These are phyloP conservation scores for Clavariopsis aquatica DNA, from an alignment of 495 filamentous ascomycete species.

Conservation along the genomic window DNA sequence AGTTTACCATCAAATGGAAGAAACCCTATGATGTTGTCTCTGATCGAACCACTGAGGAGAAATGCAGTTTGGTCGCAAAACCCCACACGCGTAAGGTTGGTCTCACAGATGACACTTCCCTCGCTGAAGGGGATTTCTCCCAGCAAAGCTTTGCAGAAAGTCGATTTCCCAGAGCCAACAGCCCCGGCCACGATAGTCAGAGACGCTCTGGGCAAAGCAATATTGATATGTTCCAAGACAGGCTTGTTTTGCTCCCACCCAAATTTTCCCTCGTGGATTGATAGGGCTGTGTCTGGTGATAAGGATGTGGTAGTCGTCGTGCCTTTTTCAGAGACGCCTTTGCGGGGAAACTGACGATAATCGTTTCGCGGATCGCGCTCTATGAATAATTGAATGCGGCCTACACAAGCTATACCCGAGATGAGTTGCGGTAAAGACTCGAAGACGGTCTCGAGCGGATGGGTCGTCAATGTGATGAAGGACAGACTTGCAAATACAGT, in stretches of 20 bases:
- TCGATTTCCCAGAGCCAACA: constrained; percentile 24
- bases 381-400: constrained; percentile 49
- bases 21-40: constrained; percentile 20
- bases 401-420: constrained; percentile 46
- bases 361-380: constrained; percentile 44
- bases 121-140: constrained; percentile 20
- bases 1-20: constrained; percentile 46
- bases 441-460: constrained; percentile 32
- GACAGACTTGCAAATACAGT: constrained; percentile 35
- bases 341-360: constrained; percentile 21
- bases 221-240: constrained; percentile 15
- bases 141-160: constrained; percentile 15
- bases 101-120: constrained; percentile 2
- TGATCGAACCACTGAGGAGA: constrained; percentile 18
- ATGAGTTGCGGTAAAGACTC: constrained; percentile 32
- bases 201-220: neutral
- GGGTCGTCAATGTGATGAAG: constrained; percentile 32
- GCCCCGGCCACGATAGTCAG: constrained; percentile 21
- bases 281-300: neutral
- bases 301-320: constrained; percentile 11
- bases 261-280: constrained; percentile 13
- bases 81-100: constrained; percentile 1
- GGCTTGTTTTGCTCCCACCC: constrained; percentile 15
- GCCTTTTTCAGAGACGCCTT: neutral
- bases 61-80: constrained; percentile 18